Evolutionary conservation across 2,329 filamentous ascomycete species (phyloP).

Genomic region (Lomentospora prolificans): DNA sequence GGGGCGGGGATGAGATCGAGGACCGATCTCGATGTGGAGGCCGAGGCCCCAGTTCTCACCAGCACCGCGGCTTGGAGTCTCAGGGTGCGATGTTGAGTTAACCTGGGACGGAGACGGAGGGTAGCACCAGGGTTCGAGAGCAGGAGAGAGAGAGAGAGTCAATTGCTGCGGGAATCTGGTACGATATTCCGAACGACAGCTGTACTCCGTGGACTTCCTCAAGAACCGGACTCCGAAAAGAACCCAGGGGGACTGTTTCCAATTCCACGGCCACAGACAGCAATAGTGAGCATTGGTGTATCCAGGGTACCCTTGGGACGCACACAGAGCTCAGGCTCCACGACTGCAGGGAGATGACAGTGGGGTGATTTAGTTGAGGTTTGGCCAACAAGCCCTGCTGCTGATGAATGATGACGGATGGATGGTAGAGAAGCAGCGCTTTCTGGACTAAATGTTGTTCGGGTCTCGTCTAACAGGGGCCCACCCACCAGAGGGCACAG

Average conservation of each 20-base stretch:
- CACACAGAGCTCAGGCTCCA: neutral
- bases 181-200: neutral
- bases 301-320: neutral
- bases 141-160: neutral
- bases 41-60: neutral
- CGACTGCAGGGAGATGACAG: neutral
- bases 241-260: neutral
- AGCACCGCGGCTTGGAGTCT: neutral
- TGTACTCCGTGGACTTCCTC: neutral
- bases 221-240: neutral
- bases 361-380: neutral
- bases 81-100: neutral
- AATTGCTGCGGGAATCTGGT: neutral
- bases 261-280: neutral
- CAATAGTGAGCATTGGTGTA: neutral
- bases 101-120: neutral
- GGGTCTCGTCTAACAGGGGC: neutral
- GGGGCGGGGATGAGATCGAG: neutral
- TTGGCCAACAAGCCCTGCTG: neutral
- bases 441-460: neutral
- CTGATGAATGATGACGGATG: neutral
- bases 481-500: neutral
- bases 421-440: neutral
- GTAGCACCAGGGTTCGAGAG: neutral
- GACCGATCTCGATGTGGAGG: neutral